These are phyloP conservation scores for Trametes hirsuta DNA, from an alignment of 1,284 basidiomycete genomes.

Conservation along the genomic window DNA sequence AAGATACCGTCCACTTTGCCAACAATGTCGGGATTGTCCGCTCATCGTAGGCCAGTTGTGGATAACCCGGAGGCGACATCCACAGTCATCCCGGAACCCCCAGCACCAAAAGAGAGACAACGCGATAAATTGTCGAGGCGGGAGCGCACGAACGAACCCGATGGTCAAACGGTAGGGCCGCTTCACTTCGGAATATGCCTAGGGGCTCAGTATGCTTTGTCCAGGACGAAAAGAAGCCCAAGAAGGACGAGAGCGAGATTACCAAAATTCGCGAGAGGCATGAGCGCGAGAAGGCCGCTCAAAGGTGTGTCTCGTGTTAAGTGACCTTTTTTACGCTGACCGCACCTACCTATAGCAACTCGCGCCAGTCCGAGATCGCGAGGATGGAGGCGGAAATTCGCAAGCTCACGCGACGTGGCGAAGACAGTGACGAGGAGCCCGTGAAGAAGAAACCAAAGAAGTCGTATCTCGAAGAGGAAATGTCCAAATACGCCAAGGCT, in stretches of 20 bases:
- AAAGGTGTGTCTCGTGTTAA: constrained; percentile 24
- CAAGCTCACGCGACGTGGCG: constrained; percentile 61
- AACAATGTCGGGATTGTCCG: neutral
- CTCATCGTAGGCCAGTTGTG: constrained; percentile 48
- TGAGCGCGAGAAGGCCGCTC: constrained; percentile 63
- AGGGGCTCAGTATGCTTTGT: neutral
- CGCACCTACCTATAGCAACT: constrained; percentile 45
- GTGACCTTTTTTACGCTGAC: constrained; percentile 1
- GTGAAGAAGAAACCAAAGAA: constrained; percentile 63
- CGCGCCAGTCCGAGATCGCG: constrained; percentile 79
- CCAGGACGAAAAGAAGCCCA: constrained; percentile 41
- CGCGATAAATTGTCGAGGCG: constrained; percentile 28
- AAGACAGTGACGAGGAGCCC: constrained; percentile 63
- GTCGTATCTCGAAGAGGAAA: constrained; percentile 78
- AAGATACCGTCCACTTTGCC: constrained; percentile 32
- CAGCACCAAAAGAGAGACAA: constrained; percentile 19
- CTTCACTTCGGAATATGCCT: neutral
- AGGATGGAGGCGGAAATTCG: constrained; percentile 89
- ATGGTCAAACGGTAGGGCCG: constrained; percentile 9
- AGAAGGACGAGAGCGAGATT: constrained; percentile 47
- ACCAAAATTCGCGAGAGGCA: constrained; percentile 76
- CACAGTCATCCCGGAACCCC: constrained; percentile 17
- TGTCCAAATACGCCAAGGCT: constrained; percentile 76
- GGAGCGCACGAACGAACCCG: constrained; percentile 17
- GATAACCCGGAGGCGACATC: constrained; percentile 42